These are phyloP conservation scores for Podospora pseudopauciseta DNA, from an alignment of 495 filamentous ascomycete species.

Conservation along the genomic window DNA sequence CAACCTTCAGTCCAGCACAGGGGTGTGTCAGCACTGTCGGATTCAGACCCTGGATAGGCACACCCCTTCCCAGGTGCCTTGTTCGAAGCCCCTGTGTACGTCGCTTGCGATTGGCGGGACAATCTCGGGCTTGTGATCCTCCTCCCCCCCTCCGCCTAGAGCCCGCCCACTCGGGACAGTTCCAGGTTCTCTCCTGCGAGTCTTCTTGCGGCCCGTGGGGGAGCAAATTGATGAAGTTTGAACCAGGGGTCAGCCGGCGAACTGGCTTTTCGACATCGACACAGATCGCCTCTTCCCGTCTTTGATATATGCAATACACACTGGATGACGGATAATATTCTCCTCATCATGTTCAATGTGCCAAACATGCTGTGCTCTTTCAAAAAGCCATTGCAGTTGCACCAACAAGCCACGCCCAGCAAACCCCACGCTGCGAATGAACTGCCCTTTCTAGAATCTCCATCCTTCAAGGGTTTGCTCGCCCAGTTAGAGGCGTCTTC, in stretches of 20 bases:
- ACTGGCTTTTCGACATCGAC: neutral
- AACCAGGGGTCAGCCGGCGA: neutral
- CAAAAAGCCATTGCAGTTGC: neutral
- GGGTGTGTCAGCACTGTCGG: neutral
- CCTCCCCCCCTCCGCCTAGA: neutral
- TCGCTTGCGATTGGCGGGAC: conserved; percentile 18
- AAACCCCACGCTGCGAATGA: neutral
- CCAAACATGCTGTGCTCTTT: neutral
- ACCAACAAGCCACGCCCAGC: neutral
- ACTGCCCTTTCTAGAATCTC: neutral
- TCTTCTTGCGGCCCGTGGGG: conserved; percentile 10
- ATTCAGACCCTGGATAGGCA: neutral
- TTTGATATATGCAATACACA: neutral
- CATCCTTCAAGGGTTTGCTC: neutral
- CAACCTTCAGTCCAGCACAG: neutral
- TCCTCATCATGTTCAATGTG: neutral
- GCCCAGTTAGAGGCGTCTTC: neutral
- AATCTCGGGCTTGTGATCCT: conserved; percentile 18
- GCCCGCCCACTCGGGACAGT: conserved; percentile 24
- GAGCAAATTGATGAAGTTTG: neutral
- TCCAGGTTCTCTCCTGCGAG: conserved; percentile 5
- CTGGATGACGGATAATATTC: neutral
- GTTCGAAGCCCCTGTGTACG: neutral
- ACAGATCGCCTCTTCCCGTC: neutral
- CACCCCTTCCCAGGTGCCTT: neutral